Evolutionary conservation across 1,284 basidiomycete species (phyloP), one percentile per base, ranked within the genome.

Genomic region (Cutaneotrichosporon sp.): DNA sequence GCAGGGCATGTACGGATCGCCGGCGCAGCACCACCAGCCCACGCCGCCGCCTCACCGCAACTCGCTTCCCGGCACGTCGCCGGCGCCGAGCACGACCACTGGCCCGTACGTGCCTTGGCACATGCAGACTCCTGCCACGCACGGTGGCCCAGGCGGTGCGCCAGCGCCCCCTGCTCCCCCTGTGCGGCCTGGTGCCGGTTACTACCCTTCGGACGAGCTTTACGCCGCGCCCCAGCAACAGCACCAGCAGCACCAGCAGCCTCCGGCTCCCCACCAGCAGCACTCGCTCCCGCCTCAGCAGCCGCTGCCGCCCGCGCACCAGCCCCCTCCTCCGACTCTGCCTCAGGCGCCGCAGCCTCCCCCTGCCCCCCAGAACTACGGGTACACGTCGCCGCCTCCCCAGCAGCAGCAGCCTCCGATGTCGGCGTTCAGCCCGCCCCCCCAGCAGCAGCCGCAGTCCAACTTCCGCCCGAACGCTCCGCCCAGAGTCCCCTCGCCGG

Each of bases 151-250:
- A 16, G 36, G 20, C 22, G 27, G 24, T 8, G 38, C 31, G 7
- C 36, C 52, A 4, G 27, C n/a, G 27, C 49, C 49, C 10, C 71
- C 71, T 8, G 45, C 60, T 20, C 68, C 60, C 14, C 67, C 70
- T 4, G 65, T 60, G 27, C 59, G 58, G 13, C 56, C 58, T 2
- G 43, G 58, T 14, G 72, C 70, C 0, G 74, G 74, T 1, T 76
- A 76, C 50, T 78, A 78, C 54, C 76, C 76, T 1, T 77, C 75
- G 4, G 76, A 78, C 55, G 76, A 78, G 69, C 67, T 76, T 43
- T 75, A 75, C 53, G 64, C 58, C 3, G 67, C 70, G 57, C 60
- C 63, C 27, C 51, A 63, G n/a, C n/a, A n/a, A n/a, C n/a, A n/a
- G n/a, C n/a, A n/a, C n/a, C n/a, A n/a, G 4, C 61, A 61, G 38